Conservation (phyloP, 208 protist genomes). For the Acanthamoeba lenticulata region DNA sequence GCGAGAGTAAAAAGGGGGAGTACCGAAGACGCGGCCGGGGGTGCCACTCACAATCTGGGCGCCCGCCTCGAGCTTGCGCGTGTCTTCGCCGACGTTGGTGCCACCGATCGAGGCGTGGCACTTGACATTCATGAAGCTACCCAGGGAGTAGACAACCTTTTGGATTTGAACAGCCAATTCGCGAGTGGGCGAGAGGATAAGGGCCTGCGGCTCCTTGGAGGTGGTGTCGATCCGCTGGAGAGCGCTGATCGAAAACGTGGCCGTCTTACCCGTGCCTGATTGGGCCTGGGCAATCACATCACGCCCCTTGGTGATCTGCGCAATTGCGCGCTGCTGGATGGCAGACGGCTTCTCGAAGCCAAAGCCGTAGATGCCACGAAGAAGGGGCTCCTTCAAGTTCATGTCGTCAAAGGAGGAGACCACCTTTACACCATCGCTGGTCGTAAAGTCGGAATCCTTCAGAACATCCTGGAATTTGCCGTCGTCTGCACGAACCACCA, state of each 20-base stretch:
- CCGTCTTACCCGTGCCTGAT: conserved; percentile 99
- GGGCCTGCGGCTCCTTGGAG: conserved; percentile 91
- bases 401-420: not conserved
- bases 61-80: conserved; percentile 72
- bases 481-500: not conserved
- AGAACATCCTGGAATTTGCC: not conserved
- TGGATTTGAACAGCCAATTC: conserved; percentile 97
- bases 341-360: conserved; percentile 97
- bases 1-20: no score
- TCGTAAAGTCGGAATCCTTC: conserved; percentile 19
- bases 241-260: conserved; percentile 93
- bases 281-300: conserved; percentile 98
- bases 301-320: conserved; percentile 90
- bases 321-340: conserved; percentile 98
- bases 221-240: conserved; percentile 93
- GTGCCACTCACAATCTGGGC: conserved; percentile 97
- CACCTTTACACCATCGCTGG: conserved; percentile 57
- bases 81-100: conserved; percentile 93
- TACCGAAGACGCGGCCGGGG: conserved; percentile 96
- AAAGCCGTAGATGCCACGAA: conserved; percentile 78
- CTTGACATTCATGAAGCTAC: conserved; percentile 93
- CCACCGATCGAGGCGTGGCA: conserved; percentile 93
- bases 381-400: not conserved
- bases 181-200: conserved; percentile 96
- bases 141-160: conserved; percentile 91